Base-by-base conservation (phyloP, 352 stramenopile genomes). In the Halophytophthora batemanensis region DNA sequence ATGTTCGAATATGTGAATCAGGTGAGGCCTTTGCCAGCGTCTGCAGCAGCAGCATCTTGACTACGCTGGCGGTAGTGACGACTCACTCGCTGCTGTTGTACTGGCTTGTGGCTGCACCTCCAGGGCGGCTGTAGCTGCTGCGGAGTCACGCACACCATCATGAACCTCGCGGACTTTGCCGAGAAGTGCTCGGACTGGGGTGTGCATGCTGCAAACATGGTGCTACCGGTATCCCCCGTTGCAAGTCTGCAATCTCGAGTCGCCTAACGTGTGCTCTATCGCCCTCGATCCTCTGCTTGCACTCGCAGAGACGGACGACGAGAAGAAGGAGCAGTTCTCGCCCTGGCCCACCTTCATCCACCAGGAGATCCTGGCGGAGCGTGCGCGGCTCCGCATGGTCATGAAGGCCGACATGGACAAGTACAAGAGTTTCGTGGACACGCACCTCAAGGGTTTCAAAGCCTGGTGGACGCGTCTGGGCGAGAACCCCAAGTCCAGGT, bases 1-100 rank as follows among this genome's bases (percentile, higher is more conserved):
- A 91, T 98, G 84, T 98, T 98, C 71, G 87, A 98, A 57, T 97
- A 97, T 63, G 77, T 97, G 35, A 92, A 92, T 59, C 77, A 91
- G 69, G 80, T 87, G 45, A 22, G 53, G 31, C 0, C 19, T 22
- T 6, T 6, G 10, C 10, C 37, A 21, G 3, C n/a, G 39, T 29
- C 11, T 43, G 23, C 41, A 36, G 0, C 6, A 5, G n/a, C n/a
- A n/a, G n/a, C n/a, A n/a, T n/a, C n/a, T 15, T 22, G 21, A 21
- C 35, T 40, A 19, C 8, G 25, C 25, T 31, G 25, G 25, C 4
- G 8, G 25, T 31, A 31, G 25, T 31, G 25, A 8, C 25, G 8
- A 8, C 25, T 31, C 25, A 31, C 25, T 10, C 25, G 8, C 25
- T 8, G 25, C 25, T 31, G 4, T 31, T 31, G 4, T 4, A 10